Conservation (phyloP, 208 protist genomes). For the Acanthamoeba healyi region DNA sequence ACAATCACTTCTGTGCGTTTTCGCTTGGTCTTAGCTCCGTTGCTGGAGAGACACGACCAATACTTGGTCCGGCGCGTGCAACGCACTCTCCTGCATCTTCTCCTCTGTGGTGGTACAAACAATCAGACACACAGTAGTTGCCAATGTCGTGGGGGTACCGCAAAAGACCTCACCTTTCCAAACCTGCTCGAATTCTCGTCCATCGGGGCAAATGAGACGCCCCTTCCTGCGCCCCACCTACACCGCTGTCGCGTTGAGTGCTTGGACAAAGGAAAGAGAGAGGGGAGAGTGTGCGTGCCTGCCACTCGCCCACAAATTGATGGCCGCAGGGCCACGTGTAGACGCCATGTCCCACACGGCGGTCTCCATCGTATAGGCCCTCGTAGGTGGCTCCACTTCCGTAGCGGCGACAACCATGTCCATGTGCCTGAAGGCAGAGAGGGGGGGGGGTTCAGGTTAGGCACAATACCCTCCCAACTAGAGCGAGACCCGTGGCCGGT, state of each 20-base stretch:
- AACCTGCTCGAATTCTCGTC: not conserved
- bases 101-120: no score
- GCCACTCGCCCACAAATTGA: not conserved
- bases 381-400: constrained; percentile 16
- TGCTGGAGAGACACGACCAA: not conserved
- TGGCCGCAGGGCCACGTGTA: not conserved
- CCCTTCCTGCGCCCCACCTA: not conserved
- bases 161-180: no score
- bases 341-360: not conserved
- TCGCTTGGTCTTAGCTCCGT: no score
- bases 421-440: constrained; percentile 19
- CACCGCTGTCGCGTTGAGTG: no score
- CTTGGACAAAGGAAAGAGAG: no score
- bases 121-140: no score
- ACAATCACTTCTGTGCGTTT: no score
- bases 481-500: no score
- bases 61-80: not conserved
- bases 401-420: not conserved
- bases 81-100: not conserved
- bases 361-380: not conserved
- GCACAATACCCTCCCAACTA: no score
- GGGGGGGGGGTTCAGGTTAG: no score
- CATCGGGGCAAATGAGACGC: not conserved
- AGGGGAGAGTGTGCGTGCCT: not conserved
- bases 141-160: no score